phyloP scores from a whole-genome alignment of 2,329 filamentous ascomycete genomes.

The Paraconiothyrium brasiliense region DNA sequence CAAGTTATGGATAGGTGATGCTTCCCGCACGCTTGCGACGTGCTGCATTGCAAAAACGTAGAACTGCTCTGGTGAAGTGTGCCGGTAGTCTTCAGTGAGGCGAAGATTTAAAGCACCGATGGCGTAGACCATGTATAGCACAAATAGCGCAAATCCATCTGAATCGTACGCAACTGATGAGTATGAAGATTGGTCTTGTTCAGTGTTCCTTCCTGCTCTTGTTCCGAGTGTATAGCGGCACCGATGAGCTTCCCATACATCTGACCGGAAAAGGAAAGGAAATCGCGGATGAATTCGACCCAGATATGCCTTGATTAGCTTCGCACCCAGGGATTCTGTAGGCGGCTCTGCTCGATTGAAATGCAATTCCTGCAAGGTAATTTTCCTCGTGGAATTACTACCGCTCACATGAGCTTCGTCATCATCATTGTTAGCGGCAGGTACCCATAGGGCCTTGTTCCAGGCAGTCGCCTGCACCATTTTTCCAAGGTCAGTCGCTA shows the following conservation, averaged over 20 bases:
- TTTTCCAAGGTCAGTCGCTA: constrained; percentile 61
- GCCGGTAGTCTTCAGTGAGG: constrained; percentile 57
- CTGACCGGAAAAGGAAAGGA: constrained; percentile 59
- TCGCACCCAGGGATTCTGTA: constrained; percentile 56
- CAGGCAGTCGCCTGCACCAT: constrained; percentile 65
- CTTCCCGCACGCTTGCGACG: constrained; percentile 59
- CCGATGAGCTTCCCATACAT: constrained; percentile 56
- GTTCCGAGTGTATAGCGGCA: constrained; percentile 15
- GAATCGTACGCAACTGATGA: constrained; percentile 19
- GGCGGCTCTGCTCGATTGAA: constrained; percentile 58
- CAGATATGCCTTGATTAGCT: constrained; percentile 58
- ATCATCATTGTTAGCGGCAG: constrained; percentile 8
- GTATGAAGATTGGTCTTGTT: constrained; percentile 1
- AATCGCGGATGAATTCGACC: constrained; percentile 59
- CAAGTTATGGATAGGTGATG: constrained; percentile 61
- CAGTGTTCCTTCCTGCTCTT: not conserved
- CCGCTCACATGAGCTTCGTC: constrained; percentile 18
- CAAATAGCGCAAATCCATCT: constrained; percentile 60
- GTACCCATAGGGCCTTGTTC: constrained; percentile 58
- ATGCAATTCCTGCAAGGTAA: constrained; percentile 54
- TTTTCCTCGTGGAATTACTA: constrained; percentile 37
- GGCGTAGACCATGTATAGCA: constrained; percentile 62
- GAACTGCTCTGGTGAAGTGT: constrained; percentile 53
- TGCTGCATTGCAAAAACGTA: constrained; percentile 62
- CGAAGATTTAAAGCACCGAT: constrained; percentile 61